These are phyloP conservation scores for Fusarium torulosum DNA, from an alignment of 2,329 filamentous ascomycete species.

Conservation along the genomic window DNA sequence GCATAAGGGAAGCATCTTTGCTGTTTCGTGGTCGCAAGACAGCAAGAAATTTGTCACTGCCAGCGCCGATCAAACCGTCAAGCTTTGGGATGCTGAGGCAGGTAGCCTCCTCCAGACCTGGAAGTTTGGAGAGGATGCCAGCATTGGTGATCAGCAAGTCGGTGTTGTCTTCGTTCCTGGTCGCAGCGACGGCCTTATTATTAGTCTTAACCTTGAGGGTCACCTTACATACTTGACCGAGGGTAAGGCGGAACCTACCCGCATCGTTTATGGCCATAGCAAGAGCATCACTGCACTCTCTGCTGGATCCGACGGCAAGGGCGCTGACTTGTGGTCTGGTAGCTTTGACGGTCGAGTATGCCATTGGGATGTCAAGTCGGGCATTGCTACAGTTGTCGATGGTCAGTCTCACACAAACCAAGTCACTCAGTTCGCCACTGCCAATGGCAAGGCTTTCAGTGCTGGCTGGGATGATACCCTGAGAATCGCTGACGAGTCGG, in stretches of 20 bases:
- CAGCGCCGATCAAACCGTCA: slow-evolving; percentile 93
- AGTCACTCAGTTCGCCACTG: slow-evolving; percentile 78
- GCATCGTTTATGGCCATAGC: slow-evolving; percentile 86
- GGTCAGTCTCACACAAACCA: slow-evolving; percentile 89
- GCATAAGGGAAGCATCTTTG: slow-evolving; percentile 93
- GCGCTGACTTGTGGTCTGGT: slow-evolving; percentile 83
- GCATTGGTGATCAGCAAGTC: slow-evolving; percentile 88
- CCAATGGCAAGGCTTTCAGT: slow-evolving; percentile 77
- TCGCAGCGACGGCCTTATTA: slow-evolving; percentile 85
- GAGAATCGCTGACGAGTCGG: slow-evolving; percentile 79
- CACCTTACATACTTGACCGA: slow-evolving; percentile 90
- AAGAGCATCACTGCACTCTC: slow-evolving; percentile 86
- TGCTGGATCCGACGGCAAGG: slow-evolving; percentile 61
- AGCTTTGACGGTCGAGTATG: slow-evolving; percentile 92
- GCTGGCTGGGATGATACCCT: slow-evolving; percentile 96
- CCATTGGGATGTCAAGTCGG: slow-evolving; percentile 82
- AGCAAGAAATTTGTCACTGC: slow-evolving; percentile 89
- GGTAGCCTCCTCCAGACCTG: slow-evolving; percentile 84
- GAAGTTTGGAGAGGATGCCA: slow-evolving; percentile 84
- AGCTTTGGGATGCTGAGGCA: slow-evolving; percentile 90
- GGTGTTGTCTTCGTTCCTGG: slow-evolving; percentile 91
- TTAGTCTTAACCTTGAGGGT: slow-evolving; percentile 88
- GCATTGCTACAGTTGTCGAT: slow-evolving; percentile 77
- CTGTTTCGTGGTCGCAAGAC: slow-evolving; percentile 89
- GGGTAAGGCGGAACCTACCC: slow-evolving; percentile 75